Conservation (phyloP, 345 rosid species). For the Hibiscus syriacus region DNA sequence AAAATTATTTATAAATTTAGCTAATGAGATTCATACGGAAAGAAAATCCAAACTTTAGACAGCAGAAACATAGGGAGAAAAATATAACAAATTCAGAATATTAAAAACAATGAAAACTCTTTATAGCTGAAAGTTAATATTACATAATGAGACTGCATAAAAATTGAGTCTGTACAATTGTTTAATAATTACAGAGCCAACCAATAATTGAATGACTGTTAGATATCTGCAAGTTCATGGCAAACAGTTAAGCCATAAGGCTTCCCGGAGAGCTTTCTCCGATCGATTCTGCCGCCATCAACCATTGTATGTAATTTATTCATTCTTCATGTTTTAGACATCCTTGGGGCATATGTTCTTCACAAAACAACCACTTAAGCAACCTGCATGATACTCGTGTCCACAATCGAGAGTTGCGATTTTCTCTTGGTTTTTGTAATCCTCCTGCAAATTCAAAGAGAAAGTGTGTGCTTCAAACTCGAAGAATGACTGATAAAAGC, state of each 20-base stretch:
- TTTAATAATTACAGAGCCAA: neutral
- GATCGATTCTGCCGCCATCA: slow-evolving; percentile 5
- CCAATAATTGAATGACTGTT: neutral
- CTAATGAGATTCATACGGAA: no score
- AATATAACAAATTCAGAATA: slow-evolving; percentile 6
- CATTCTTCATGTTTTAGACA: neutral
- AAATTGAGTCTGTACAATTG: neutral
- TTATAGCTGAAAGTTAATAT: neutral
- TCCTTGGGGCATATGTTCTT: slow-evolving; percentile 69
- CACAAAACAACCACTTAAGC: slow-evolving; percentile 81
- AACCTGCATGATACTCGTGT: slow-evolving; percentile 71
- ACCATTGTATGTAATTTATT: slow-evolving; percentile 14
- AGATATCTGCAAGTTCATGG: slow-evolving; percentile 33
- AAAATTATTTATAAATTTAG: no score
- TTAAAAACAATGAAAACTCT: no score
- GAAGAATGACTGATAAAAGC: neutral
- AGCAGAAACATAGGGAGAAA: no score
- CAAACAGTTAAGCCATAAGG: slow-evolving; percentile 23
- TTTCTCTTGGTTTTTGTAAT: slow-evolving; percentile 42
- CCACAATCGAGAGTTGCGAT: slow-evolving; percentile 66
- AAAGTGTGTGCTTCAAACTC: neutral
- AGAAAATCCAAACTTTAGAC: no score
- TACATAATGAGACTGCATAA: neutral
- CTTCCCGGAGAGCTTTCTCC: slow-evolving; percentile 9
- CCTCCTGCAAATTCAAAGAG: slow-evolving; percentile 40